Percentiles rank a stretch among this genome's conserved stretches.
These are phyloP conservation scores for Monosporascus sp. DNA, from an alignment of 2,329 filamentous ascomycete genomes.

Conservation along the genomic window DNA sequence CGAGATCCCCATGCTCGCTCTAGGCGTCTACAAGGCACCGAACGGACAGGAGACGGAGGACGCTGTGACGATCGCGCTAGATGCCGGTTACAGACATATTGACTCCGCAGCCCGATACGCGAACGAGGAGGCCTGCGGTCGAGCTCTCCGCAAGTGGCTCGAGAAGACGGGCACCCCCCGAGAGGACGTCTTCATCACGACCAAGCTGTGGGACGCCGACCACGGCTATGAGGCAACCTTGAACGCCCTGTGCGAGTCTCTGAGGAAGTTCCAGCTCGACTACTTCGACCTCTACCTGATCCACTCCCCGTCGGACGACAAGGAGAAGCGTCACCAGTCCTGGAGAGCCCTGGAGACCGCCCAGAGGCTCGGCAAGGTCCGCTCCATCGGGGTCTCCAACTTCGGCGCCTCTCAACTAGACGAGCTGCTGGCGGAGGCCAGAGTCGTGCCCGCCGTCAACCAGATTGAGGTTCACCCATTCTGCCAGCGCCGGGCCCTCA, in stretches of 20 bases:
- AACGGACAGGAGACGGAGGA: constrained; percentile 33
- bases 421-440: constrained; percentile 33
- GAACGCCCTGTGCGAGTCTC: constrained; percentile 37
- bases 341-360: constrained; percentile 9
- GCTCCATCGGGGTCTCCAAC: constrained; percentile 38
- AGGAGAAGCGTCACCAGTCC: constrained; percentile 39
- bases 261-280: constrained; percentile 39
- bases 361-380: constrained; percentile 34
- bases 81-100: constrained; percentile 48
- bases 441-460: constrained; percentile 48
- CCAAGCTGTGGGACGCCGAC: constrained; percentile 34
- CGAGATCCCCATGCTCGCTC: constrained; percentile 35
- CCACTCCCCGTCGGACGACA: constrained; percentile 37
- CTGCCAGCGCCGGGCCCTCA: constrained; percentile 47
- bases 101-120: constrained; percentile 37
- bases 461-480: constrained; percentile 58
- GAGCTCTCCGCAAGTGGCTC: constrained; percentile 17
- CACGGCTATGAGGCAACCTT: constrained; percentile 18
- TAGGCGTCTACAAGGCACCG: constrained; percentile 43
- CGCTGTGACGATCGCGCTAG: constrained; percentile 32
- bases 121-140: constrained; percentile 16
- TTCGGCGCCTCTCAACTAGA: constrained; percentile 29
- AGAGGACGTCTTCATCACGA: constrained; percentile 30
- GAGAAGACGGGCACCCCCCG: constrained; percentile 26
- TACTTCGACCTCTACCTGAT: constrained; percentile 50